Percentiles rank a stretch among this genome's conserved stretches.
These are phyloP conservation scores for Saturnispora besseyi DNA, from an alignment of 805 yeast genomes.

Conservation along the genomic window DNA sequence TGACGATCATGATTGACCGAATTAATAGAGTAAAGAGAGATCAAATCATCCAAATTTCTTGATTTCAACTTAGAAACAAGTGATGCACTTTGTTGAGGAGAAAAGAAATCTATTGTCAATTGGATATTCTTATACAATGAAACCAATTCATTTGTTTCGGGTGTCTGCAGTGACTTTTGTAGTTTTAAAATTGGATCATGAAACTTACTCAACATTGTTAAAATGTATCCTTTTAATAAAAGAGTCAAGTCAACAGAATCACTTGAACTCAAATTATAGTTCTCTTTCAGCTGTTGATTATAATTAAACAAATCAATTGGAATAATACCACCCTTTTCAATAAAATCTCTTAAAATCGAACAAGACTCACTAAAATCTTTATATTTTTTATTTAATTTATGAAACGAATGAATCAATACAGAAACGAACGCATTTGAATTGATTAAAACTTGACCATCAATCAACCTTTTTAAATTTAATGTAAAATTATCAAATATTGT, in stretches of 20 bases:
- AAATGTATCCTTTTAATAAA: slow-evolving; percentile 6
- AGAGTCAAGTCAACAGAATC: slow-evolving; percentile 5
- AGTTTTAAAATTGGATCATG: slow-evolving; percentile 8
- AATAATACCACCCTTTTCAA: slow-evolving; percentile 2
- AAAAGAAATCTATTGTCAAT: slow-evolving; percentile 7
- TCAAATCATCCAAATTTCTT: not conserved
- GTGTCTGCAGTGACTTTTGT: slow-evolving; percentile 3
- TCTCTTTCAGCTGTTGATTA: slow-evolving; percentile 3
- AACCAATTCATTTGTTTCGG: slow-evolving; percentile 7
- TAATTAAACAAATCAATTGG: not conserved
- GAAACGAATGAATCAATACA: slow-evolving; percentile 3
- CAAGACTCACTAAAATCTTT: slow-evolving; percentile 7
- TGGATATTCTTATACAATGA: slow-evolving; percentile 6
- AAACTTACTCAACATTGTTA: slow-evolving; percentile 9
- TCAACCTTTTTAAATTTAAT: slow-evolving; percentile 4
- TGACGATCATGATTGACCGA: slow-evolving; percentile 6
- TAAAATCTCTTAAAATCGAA: slow-evolving; percentile 3
- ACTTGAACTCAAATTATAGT: slow-evolving; percentile 4
- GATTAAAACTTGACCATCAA: slow-evolving; percentile 6
- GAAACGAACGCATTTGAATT: slow-evolving; percentile 4
- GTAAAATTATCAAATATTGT: slow-evolving; percentile 7
- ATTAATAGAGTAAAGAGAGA: slow-evolving; percentile 4
- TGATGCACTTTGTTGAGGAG: slow-evolving; percentile 6
- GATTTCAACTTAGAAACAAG: slow-evolving; percentile 4
- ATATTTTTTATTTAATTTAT: slow-evolving; percentile 7